Conservation (phyloP, 78 protist genomes). For the Capsaspora owczarzaki region DNA sequence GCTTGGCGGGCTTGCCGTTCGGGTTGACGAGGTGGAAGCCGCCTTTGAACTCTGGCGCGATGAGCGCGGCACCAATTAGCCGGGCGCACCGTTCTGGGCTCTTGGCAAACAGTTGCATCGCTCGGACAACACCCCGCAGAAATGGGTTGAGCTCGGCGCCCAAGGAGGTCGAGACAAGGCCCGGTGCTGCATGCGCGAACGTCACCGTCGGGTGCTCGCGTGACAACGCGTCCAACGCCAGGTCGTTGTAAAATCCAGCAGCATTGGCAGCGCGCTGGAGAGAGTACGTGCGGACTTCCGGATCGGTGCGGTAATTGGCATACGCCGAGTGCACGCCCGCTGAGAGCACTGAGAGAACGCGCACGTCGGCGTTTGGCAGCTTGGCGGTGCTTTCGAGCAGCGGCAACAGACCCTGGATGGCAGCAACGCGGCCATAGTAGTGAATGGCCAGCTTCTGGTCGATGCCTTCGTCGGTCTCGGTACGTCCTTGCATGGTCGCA, state of each 20-base stretch:
- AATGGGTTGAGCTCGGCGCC: too few species aligned
- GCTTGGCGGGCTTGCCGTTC: too few species aligned
- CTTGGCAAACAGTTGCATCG: background rate
- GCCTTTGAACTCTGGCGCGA: too few species aligned
- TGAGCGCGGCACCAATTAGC: background rate
- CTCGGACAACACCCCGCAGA: background rate
- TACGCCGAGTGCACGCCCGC: slow-evolving; percentile 6
- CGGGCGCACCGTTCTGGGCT: background rate
- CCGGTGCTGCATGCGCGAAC: slow-evolving; percentile 20
- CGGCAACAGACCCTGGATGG: background rate
- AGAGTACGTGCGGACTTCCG: background rate
- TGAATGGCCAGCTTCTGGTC: background rate
- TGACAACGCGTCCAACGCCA: background rate
- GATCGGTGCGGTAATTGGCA: background rate
- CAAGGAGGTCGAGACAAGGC: slow-evolving; percentile 11
- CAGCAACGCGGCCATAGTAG: background rate
- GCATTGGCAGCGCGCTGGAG: slow-evolving; percentile 4
- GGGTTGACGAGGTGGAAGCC: background rate
- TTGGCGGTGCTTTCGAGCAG: background rate
- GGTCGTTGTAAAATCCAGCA: slow-evolving; percentile 10
- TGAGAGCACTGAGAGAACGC: slow-evolving; percentile 5
- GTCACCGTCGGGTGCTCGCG: background rate
- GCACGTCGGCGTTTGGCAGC: too few species aligned
- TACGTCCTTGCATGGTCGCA: slow-evolving; percentile 9
- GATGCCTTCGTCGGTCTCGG: slow-evolving; percentile 13